These are phyloP conservation scores for Cladosporium sp. DNA, from an alignment of 2,329 filamentous ascomycete genomes.

Conservation along the genomic window DNA sequence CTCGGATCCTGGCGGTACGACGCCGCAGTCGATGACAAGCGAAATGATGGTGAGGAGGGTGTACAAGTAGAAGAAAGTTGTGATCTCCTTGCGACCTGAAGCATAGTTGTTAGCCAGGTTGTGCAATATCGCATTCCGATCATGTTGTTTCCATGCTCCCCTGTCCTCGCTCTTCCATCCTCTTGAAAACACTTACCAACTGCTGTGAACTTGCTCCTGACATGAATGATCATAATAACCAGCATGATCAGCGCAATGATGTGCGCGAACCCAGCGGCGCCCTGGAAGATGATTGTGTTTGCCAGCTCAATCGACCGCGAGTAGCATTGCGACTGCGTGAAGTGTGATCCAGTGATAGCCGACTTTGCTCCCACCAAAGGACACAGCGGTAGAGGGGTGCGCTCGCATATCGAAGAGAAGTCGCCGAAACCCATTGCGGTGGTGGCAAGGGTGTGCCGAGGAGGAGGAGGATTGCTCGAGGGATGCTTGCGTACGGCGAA, in stretches of 20 bases:
- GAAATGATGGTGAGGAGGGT: constrained; percentile 86
- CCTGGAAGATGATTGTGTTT: constrained; percentile 98
- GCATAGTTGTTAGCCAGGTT: neutral
- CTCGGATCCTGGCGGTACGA: constrained; percentile 76
- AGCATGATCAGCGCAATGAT: constrained; percentile 90
- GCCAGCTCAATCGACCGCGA: constrained; percentile 92
- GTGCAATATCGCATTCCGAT: neutral
- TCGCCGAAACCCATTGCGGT: constrained; percentile 83
- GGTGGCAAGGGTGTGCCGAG: constrained; percentile 2
- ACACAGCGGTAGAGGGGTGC: constrained; percentile 83
- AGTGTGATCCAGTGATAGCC: constrained; percentile 60
- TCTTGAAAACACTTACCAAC: constrained; percentile 66
- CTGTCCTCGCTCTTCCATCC: neutral
- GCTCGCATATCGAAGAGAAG: constrained; percentile 82
- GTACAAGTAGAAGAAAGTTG: constrained; percentile 96
- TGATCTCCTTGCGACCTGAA: constrained; percentile 67
- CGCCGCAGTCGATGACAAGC: constrained; percentile 87
- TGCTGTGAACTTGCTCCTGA: constrained; percentile 95
- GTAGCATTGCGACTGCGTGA: constrained; percentile 88
- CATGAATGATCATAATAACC: constrained; percentile 94
- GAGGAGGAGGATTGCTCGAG: neutral
- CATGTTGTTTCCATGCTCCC: neutral
- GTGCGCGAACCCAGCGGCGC: constrained; percentile 86
- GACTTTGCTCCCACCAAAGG: constrained; percentile 76
- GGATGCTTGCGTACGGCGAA: neutral